Evolutionary conservation across 805 yeast species (phyloP), one percentile per base, ranked within the genome.

Genomic region (Lipomyces anomalus): DNA sequence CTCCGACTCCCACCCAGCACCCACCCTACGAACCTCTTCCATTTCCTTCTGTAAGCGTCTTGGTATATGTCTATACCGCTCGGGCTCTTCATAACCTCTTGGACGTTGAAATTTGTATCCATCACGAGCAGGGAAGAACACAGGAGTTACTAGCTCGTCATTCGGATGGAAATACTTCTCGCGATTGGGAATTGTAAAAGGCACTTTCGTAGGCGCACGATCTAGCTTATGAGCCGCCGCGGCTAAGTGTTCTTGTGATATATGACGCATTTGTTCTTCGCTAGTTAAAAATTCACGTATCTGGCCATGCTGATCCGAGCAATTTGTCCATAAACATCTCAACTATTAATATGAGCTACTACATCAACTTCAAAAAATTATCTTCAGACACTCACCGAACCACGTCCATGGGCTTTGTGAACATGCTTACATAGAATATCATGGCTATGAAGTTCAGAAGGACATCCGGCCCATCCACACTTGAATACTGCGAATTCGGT

Each of bases 371-470:
- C n/a, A n/a, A n/a, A n/a, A n/a, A n/a, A n/a, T n/a, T n/a, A n/a
- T n/a, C n/a, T n/a, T n/a, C n/a, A n/a, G n/a, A n/a, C n/a, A n/a
- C n/a, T n/a, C n/a, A n/a, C n/a, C n/a, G n/a, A n/a, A n/a, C n/a
- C n/a, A n/a, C n/a, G n/a, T n/a, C n/a, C n/a, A n/a, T n/a, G n/a
- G n/a, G n/a, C n/a, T n/a, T n/a, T n/a, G n/a, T n/a, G n/a, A n/a
- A n/a, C n/a, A 18, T 40, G 43, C 26, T 13, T 6, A 21, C 6
- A 7, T 21, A 40, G 35, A 29, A 37, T 16, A 3, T 21, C 11
- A 6, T n/a, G 3, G 23, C 29, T 28, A 34, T 38, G 38, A 38
- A 46, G 6, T 29, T 36, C 29, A 22, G 38, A 43, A 21, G 44
- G 16, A 22, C 43, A 20, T 20, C 23, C 41, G 22, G 33, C 22